Base-by-base conservation (phyloP, 1,284 basidiomycete species). In the Butyriboletus appendiculatus region DNA sequence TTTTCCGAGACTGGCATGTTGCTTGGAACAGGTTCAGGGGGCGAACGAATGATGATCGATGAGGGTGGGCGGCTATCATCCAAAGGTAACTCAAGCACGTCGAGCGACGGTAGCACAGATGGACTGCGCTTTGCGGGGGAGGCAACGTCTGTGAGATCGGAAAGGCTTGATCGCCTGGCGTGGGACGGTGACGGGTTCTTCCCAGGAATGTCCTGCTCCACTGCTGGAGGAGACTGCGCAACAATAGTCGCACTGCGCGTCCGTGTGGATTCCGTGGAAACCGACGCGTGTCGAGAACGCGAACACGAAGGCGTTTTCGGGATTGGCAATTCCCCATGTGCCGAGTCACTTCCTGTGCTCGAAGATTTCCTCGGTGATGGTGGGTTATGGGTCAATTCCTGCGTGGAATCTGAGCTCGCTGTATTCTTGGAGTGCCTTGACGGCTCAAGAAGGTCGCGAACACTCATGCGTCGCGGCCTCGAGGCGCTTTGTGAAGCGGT, bases 371-470 rank as follows among this genome's bases (percentile, higher is more conserved):
- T 53, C 8, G 56, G 48, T 5, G 55, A 57, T 42, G 50, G 39
- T 20, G 41, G 42, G 46, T 39, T 33, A 32, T 18, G 47, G 35
- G 38, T 28, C 14, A 18, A 24, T 37, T 59, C 62, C 18, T 44
- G 53, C 1, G 45, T 15, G 37, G 48, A 44, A 50, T 54, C 59
- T n/a, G 51, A 1, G 44, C 53, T 52, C 12, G 45, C 45, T 8
- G 47, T 44, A 44, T 43, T 53, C 43, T 52, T 58, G 34, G 47
- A 14, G 34, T 57, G 58, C 30, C 18, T 47, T 12, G 59, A 52
- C 4, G 66, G 49, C 37, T 58, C 68, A 16, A 65, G 58, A 30
- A 65, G 65, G 35, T 73, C 71, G 24, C 50, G 58, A 22, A 68
- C 35, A 26, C 48, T 61, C 30, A 55, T 45, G 44, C 53, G 67